Percentiles rank a stretch among this genome's conserved stretches.
phyloP scores from a whole-genome alignment of 1,284 basidiomycete genomes.

The Cutaneotrichosporon sp. region DNA sequence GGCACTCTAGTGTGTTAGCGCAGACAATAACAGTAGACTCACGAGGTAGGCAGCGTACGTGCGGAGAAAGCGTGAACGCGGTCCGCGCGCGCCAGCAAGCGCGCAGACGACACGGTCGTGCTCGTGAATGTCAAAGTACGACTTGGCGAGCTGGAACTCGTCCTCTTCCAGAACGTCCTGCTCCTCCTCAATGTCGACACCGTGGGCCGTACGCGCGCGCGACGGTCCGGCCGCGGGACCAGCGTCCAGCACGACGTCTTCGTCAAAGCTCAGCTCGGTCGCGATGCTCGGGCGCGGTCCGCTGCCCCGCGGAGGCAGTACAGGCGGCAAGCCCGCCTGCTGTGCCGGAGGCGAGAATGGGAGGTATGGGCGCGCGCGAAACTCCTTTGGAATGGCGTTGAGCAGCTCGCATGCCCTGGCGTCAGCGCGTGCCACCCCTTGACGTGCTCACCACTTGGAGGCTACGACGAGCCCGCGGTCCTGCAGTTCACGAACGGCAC shows the following conservation, averaged over 20 bases:
- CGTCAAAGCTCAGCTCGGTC: constrained; percentile 9
- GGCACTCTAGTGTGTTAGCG: constrained; percentile 45
- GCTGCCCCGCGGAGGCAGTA: not conserved
- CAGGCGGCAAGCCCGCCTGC: constrained; percentile 16
- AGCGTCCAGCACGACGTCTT: constrained; percentile 1
- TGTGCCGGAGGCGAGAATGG: constrained; percentile 40
- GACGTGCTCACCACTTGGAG: constrained; percentile 42
- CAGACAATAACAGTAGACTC: too few species aligned
- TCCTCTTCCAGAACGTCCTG: constrained; percentile 57
- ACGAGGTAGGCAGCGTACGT: constrained; percentile 82
- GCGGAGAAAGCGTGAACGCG: constrained; percentile 69
- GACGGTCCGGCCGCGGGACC: constrained; percentile 30
- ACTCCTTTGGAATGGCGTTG: constrained; percentile 37
- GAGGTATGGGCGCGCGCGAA: constrained; percentile 34
- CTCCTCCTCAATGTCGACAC: constrained; percentile 55
- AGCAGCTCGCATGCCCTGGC: constrained; percentile 47
- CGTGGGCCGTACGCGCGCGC: constrained; percentile 26
- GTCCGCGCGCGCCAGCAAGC: constrained; percentile 60
- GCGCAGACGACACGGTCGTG: constrained; percentile 67
- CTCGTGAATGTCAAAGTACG: constrained; percentile 73
- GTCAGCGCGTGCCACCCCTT: not conserved
- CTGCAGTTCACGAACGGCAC: constrained; percentile 39
- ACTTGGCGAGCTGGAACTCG: constrained; percentile 62
- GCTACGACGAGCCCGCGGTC: constrained; percentile 45
- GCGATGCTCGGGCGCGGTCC: not conserved